Base-by-base conservation (phyloP, 73 alveolate species). In the Blepharisma japonicum region DNA sequence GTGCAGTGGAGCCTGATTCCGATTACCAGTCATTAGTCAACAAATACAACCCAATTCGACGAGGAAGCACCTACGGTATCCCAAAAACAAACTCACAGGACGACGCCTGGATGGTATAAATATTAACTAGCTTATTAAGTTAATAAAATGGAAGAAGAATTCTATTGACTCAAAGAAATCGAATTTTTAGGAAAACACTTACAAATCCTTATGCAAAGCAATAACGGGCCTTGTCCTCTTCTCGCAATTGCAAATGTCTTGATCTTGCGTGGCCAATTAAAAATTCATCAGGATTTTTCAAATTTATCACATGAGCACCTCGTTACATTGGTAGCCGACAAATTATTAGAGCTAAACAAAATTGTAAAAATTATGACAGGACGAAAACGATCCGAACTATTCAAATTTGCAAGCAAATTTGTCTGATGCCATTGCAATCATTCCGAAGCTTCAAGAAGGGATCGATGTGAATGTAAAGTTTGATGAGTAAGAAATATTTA, bases 381-480 rank as follows among this genome's bases (percentile, higher is more conserved):
- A 32, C 42, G 42, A 32, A 61, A 18, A 61, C 47, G 11, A 14
- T 3, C 14, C 23, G 6, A n/a, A 61, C 14, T 8, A 61, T 39
- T 14, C 39, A 2, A 61, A 61, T 39, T 61, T n/a, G 74, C 18
- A 61, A 8, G 11, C 11, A 2, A 11, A 45, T n/a, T 2, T 70
- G 9, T 14, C 11, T 14, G 80, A 70, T 18, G 80, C 66, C 4
- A 39, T 70, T 9, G n/a, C 25, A 7, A 9, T 70, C 2, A 70
- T 70, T n/a, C 80, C 23, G 32, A 70, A 70, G 27, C 61, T 39
- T 45, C 14, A 23, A 14, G 47, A n/a, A 2, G 80, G 80, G 46
- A 9, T 70, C 47, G 80, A 70, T 70, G 80, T 70, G 6, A 70
- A 70, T 70, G 80, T 70, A 7, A 70, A 70, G 27, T 70, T 70